A percentile compares a stretch with the other conserved stretches of the same genome.
These are phyloP conservation scores for Magnaporthiopsis incrustans DNA, from an alignment of 2,329 filamentous ascomycete genomes.

Conservation along the genomic window DNA sequence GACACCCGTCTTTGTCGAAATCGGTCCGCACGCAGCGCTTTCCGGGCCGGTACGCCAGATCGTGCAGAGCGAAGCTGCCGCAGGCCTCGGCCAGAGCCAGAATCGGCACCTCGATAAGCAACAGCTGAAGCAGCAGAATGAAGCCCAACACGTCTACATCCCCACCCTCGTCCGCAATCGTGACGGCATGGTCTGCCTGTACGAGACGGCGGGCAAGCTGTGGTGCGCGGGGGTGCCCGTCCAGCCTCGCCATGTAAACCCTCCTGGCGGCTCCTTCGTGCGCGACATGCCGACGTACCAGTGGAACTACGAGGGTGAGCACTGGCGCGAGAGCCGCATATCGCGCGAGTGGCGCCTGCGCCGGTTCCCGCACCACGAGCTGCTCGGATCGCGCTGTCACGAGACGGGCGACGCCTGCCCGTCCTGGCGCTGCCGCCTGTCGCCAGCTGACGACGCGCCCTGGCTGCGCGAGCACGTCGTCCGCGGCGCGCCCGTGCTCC, in stretches of 20 bases:
- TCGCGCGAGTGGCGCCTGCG: slow-evolving; percentile 21
- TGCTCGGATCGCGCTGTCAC: slow-evolving; percentile 12
- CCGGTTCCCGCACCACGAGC: slow-evolving; percentile 15
- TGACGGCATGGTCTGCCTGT: slow-evolving; percentile 3
- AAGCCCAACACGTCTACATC: slow-evolving; percentile 4
- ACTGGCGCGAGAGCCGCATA: slow-evolving; percentile 23
- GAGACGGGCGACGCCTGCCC: slow-evolving; percentile 11
- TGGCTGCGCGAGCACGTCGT: slow-evolving; percentile 37
- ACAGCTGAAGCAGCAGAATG: not conserved
- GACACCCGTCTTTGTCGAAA: slow-evolving; percentile 9
- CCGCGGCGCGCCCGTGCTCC: slow-evolving; percentile 33
- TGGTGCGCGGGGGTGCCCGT: slow-evolving; percentile 6
- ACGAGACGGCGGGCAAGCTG: slow-evolving; percentile 9
- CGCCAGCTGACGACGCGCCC: slow-evolving; percentile 18
- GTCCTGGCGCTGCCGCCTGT: slow-evolving; percentile 12
- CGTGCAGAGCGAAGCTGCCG: slow-evolving; percentile 17
- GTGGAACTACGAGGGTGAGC: slow-evolving; percentile 20
- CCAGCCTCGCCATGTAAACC: slow-evolving; percentile 1
- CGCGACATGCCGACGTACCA: slow-evolving; percentile 19
- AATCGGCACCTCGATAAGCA: not conserved
- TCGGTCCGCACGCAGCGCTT: slow-evolving; percentile 18
- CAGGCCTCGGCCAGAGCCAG: not conserved
- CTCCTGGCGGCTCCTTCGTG: slow-evolving; percentile 7
- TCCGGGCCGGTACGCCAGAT: slow-evolving; percentile 18
- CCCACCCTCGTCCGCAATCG: slow-evolving; percentile 8